Conservation (phyloP, 345 rosid species). For the Populus alba region DNA sequence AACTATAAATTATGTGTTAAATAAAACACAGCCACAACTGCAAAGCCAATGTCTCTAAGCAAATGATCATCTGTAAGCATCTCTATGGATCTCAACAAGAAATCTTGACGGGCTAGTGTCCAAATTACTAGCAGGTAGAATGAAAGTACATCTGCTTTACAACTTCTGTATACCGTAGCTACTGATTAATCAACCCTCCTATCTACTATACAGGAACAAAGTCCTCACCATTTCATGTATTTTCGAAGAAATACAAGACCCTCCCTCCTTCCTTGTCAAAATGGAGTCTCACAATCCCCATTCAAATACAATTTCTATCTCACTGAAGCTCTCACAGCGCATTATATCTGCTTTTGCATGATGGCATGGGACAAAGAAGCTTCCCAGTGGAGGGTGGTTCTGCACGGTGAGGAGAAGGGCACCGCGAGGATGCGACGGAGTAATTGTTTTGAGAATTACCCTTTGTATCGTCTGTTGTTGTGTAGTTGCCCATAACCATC, state of each 20-base stretch:
- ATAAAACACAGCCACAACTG: too few species aligned
- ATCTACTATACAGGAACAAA: slow-evolving; percentile 15
- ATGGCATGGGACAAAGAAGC: background rate
- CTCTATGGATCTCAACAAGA: background rate
- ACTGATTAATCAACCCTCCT: background rate
- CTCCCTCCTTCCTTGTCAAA: background rate
- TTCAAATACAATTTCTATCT: background rate
- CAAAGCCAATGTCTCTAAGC: too few species aligned
- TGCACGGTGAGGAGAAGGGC: background rate
- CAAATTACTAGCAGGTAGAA: background rate
- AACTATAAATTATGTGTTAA: too few species aligned
- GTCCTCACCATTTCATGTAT: slow-evolving; percentile 9
- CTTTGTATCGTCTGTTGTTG: slow-evolving; percentile 21
- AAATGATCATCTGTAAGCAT: background rate
- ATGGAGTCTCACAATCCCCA: background rate
- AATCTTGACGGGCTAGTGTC: background rate
- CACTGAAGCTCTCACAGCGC: background rate
- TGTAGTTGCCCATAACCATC: slow-evolving; percentile 25
- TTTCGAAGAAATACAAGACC: background rate
- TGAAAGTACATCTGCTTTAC: background rate
- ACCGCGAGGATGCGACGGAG: background rate
- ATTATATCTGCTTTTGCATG: background rate
- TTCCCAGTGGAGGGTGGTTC: background rate
- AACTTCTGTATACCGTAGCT: background rate
- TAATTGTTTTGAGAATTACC: slow-evolving; percentile 6